These are phyloP conservation scores for Triticum turgidum DNA, from an alignment of 176 grass and related monocot species.

Conservation along the genomic window DNA sequence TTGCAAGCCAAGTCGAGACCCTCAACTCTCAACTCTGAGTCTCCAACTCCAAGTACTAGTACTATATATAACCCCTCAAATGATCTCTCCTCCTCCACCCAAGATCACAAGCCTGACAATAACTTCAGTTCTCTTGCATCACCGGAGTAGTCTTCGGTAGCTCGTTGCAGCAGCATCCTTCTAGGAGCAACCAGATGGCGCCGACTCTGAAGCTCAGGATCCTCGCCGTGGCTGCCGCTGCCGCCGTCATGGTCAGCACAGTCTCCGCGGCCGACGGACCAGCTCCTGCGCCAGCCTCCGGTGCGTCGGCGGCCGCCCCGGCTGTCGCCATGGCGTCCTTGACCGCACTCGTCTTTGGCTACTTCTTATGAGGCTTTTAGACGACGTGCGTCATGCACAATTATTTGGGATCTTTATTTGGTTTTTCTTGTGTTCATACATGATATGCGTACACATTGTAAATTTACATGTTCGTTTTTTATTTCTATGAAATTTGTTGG, in stretches of 20 bases:
- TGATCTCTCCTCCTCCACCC: not conserved
- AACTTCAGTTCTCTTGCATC: not conserved
- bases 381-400: not conserved
- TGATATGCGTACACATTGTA: not conserved
- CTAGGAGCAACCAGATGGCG: conserved; percentile 16
- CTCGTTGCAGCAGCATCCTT: not conserved
- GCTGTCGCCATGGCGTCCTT: conserved; percentile 37
- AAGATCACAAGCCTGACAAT: not conserved
- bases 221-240: not conserved
- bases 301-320: conserved; percentile 16
- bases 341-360: conserved; percentile 34
- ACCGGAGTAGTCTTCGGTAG: not conserved
- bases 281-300: conserved; percentile 36
- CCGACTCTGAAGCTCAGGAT: conserved; percentile 38
- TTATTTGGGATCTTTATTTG: not conserved
- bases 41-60: not conserved
- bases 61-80: not conserved
- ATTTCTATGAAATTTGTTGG: not conserved
- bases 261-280: conserved; percentile 19
- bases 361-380: conserved; percentile 23
- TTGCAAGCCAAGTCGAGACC: not conserved
- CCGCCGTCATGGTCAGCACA: conserved; percentile 3
- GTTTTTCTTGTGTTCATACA: not conserved
- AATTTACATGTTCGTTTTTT: not conserved
- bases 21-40: not conserved